A percentile compares a stretch with the other conserved stretches of the same genome.
Conservation (phyloP, 805 yeast species). For the Debaryomyces prosopidis region DNA sequence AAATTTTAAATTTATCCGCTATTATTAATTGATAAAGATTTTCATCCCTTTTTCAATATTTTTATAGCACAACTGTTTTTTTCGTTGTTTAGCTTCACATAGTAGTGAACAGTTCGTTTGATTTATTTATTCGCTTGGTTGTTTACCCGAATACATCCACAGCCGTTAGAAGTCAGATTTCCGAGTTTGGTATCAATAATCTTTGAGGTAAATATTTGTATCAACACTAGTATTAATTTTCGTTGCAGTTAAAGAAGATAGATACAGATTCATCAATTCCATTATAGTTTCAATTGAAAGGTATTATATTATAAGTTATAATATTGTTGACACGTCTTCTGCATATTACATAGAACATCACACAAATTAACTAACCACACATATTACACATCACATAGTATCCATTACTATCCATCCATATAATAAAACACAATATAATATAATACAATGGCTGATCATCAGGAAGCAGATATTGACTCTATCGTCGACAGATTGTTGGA, state of each 20-base stretch:
- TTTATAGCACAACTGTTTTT: not conserved
- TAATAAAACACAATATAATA: constrained; percentile 1
- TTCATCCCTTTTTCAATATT: not conserved
- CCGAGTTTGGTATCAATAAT: not conserved
- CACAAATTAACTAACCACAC: constrained; percentile 4
- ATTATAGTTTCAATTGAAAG: not conserved
- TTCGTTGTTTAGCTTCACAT: not conserved
- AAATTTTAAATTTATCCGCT: not conserved
- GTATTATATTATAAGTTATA: not conserved
- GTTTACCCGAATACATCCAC: not conserved
- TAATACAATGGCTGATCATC: constrained; percentile 35
- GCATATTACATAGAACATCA: constrained; percentile 1
- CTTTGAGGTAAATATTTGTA: not conserved
- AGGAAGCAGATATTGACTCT: constrained; percentile 93
- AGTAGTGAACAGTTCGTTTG: not conserved
- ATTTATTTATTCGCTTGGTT: not conserved
- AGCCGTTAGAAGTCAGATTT: not conserved
- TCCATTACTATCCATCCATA: constrained; percentile 1
- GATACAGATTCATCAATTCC: constrained; percentile 1
- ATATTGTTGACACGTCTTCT: not conserved
- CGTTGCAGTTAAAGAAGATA: not conserved
- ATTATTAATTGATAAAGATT: not conserved
- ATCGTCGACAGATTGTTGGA: constrained; percentile 95
- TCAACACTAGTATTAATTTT: not conserved
- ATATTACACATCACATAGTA: constrained; percentile 4